Conservation (phyloP, 2,329 filamentous ascomycete species). For the Rutstroemia sp. region DNA sequence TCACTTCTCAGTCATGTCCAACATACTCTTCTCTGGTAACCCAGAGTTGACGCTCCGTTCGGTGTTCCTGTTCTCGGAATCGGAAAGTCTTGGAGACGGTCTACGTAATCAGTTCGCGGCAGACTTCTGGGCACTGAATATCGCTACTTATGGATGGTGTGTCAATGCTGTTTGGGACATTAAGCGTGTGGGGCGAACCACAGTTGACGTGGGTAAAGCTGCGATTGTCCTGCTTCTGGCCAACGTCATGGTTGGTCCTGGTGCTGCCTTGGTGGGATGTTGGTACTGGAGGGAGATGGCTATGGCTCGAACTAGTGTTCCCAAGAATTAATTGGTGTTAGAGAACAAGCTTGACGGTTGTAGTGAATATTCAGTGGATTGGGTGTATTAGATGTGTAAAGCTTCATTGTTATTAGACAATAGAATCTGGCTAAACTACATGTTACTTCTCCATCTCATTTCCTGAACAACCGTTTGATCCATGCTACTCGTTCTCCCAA, state of each 20-base stretch:
- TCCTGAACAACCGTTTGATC: too few relatives aligned
- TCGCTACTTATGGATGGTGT: neutral
- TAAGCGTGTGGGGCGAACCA: neutral
- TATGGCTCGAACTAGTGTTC: neutral
- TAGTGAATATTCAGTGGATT: too few relatives aligned
- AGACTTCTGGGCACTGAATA: neutral
- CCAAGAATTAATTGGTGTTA: neutral
- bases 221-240: neutral
- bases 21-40: neutral
- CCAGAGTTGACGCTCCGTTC: neutral
- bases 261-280: slow-evolving; percentile 1
- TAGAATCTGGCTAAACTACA: too few relatives aligned
- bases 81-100: neutral
- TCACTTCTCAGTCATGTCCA: neutral
- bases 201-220: neutral
- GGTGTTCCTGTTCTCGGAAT: neutral
- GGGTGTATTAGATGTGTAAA: too few relatives aligned
- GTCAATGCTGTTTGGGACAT: slow-evolving; percentile 1
- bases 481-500: too few relatives aligned
- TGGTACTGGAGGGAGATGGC: slow-evolving; percentile 3
- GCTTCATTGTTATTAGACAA: too few relatives aligned
- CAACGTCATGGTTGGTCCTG: neutral
- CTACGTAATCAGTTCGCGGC: neutral
- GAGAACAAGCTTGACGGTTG: too few relatives aligned
- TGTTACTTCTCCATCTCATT: too few relatives aligned